A percentile compares a stretch with the other conserved stretches of the same genome.
phyloP scores from a whole-genome alignment of 495 filamentous ascomycete genomes.

The Lophiostoma macrostomum region DNA sequence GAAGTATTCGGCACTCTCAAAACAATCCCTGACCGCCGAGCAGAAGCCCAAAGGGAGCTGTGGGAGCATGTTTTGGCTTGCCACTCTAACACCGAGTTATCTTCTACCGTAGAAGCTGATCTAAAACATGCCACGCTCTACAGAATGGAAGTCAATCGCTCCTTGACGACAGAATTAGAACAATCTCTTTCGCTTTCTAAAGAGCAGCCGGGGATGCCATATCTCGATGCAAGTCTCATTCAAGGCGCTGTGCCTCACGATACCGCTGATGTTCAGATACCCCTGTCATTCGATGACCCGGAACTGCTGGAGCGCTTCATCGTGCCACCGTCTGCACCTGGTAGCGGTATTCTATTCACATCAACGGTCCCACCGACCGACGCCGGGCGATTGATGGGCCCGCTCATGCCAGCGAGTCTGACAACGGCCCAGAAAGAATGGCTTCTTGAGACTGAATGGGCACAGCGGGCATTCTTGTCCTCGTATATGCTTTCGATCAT shows the following conservation, averaged over 20 bases:
- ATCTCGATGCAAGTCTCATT: conserved; percentile 22
- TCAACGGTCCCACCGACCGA: conserved; percentile 12
- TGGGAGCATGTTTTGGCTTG: conserved; percentile 35
- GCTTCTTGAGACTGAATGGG: conserved; percentile 57
- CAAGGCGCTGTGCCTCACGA: conserved; percentile 14
- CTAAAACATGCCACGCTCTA: conserved; percentile 31
- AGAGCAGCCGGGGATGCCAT: conserved; percentile 15
- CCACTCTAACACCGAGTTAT: conserved; percentile 15
- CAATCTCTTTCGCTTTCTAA: neutral
- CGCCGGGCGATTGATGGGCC: conserved; percentile 9
- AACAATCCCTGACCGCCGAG: conserved; percentile 26
- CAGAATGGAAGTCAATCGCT: conserved; percentile 11
- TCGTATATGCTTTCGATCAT: conserved; percentile 54
- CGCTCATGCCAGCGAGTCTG: conserved; percentile 46
- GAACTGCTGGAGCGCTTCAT: conserved; percentile 10
- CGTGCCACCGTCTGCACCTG: neutral
- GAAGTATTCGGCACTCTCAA: conserved; percentile 34
- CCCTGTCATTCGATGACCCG: conserved; percentile 15
- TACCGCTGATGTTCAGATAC: conserved; percentile 5
- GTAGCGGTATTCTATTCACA: conserved; percentile 15
- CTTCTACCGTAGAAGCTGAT: too few relatives aligned
- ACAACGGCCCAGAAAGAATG: conserved; percentile 55
- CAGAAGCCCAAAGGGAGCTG: conserved; percentile 33
- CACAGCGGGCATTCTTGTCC: conserved; percentile 55
- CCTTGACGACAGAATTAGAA: conserved; percentile 2